These are phyloP conservation scores for Ophiostoma australiae DNA, from an alignment of 2,329 filamentous ascomycete species.

Conservation along the genomic window DNA sequence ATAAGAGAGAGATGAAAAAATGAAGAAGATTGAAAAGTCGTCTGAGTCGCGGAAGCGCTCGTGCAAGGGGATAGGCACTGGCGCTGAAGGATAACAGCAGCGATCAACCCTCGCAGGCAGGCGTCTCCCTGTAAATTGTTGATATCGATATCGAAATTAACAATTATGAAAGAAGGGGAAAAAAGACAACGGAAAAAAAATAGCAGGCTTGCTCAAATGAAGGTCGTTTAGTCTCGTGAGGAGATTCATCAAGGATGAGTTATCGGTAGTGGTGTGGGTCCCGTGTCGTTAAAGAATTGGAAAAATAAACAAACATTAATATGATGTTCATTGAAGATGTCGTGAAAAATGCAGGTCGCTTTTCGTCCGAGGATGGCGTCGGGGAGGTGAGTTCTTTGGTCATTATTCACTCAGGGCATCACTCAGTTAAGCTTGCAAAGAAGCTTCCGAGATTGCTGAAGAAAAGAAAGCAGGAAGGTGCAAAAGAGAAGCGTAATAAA, in stretches of 20 bases:
- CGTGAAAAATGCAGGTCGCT: slow-evolving; percentile 26
- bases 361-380: slow-evolving; percentile 21
- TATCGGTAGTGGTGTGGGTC: slow-evolving; percentile 25
- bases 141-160: neutral
- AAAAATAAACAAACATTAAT: neutral
- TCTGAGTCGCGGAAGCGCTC: slow-evolving; percentile 9
- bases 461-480: slow-evolving; percentile 23
- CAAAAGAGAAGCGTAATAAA: neutral
- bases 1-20: slow-evolving; percentile 6
- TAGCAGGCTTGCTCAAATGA: slow-evolving; percentile 24
- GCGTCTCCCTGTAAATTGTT: neutral
- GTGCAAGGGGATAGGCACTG: neutral
- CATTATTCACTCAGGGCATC: slow-evolving; percentile 26
- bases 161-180: slow-evolving; percentile 1
- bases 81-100: neutral
- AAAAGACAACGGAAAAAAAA: slow-evolving; percentile 17
- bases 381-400: slow-evolving; percentile 17
- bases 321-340: slow-evolving; percentile 13
- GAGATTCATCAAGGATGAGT: slow-evolving; percentile 16
- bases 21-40: slow-evolving; percentile 4
- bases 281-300: slow-evolving; percentile 22
- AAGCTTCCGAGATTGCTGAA: slow-evolving; percentile 18
- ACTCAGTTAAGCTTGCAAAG: neutral
- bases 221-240: slow-evolving; percentile 24
- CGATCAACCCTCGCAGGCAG: neutral